Evolutionary conservation across 305 asterid species (phyloP), one percentile per base, ranked within the genome.

Genomic region (Coffea humblotiana): DNA sequence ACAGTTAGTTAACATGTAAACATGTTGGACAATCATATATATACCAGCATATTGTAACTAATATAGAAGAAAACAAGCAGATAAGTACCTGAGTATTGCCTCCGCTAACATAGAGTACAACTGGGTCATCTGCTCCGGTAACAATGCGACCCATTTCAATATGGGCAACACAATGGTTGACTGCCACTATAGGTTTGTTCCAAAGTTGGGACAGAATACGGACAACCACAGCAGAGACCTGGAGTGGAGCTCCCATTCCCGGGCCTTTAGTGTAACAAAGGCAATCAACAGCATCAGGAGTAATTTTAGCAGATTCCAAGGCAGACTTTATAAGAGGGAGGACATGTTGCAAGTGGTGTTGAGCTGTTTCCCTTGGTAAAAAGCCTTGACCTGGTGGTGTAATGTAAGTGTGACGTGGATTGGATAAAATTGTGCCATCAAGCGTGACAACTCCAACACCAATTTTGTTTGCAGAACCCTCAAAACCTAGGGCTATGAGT

Each of bases 331-430:
- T 88, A 74, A 96, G 91, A 10, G 98, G 97, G 7, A 94, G 88
- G 78, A 96, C 93, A 79, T 94, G 95, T 23, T 90, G 90, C 78
- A 94, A 93, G 81, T 96, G 99, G 88, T 95, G 99, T 37, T 95
- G 98, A 32, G 99, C 97, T 16, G 98, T 94, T 90, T 96, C 99
- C 25, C 99, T 86, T 19, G 99, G 99, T 65, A 96, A 94, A 82
- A 96, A 96, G 64, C 98, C 99, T 12, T 96, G 97, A 16, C 99
- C 99, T 25, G 99, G 97, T 51, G 99, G 99, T 4, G 99, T 94
- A 66, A 92, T 94, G 90, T 96, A 96, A 58, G 99, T 96, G 82
- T 91, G 97, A 16, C 99, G 97, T 2, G 97, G 97, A 75, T 96
- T 94, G 2, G 99, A 94, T 6, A 96, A 88, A 69, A 96, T 96